These are phyloP conservation scores for Neodidymelliopsis sp. DNA, from an alignment of 2,329 filamentous ascomycete genomes.

Conservation along the genomic window DNA sequence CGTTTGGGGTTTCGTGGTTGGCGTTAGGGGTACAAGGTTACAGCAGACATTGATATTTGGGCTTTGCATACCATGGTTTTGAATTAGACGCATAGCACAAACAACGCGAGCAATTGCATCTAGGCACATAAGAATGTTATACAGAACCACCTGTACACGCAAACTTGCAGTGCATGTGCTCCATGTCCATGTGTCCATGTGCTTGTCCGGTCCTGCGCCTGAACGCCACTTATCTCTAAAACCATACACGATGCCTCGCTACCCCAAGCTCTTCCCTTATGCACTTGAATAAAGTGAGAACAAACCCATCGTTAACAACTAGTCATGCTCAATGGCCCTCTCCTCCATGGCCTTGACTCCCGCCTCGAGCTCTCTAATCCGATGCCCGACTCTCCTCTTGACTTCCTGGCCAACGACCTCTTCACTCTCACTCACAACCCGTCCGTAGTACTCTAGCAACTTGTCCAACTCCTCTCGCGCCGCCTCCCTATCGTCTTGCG, in stretches of 20 bases:
- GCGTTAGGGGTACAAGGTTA: not conserved
- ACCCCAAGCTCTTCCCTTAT: not conserved
- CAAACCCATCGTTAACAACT: constrained; percentile 9
- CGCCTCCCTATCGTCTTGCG: constrained; percentile 61
- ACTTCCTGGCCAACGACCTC: constrained; percentile 14
- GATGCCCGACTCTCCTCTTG: constrained; percentile 34
- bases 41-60: not conserved
- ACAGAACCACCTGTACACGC: constrained; percentile 9
- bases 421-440: constrained; percentile 11
- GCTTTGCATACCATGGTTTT: not conserved
- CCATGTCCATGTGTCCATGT: not conserved
- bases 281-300: not conserved
- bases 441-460: constrained; percentile 58
- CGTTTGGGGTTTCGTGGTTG: not conserved
- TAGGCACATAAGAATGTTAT: constrained; percentile 1
- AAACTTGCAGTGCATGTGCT: not conserved
- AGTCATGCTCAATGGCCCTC: constrained; percentile 58
- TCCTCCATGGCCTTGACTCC: constrained; percentile 61
- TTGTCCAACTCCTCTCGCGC: constrained; percentile 61
- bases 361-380: constrained; percentile 62
- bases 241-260: too few species aligned
- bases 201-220: not conserved
- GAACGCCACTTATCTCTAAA: not conserved
- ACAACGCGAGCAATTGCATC: not conserved
- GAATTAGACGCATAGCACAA: too few species aligned